Percentiles rank a stretch among this genome's conserved stretches.
phyloP scores from a whole-genome alignment of 148 eudicot genomes.

The Vaccinium macrocarpon region DNA sequence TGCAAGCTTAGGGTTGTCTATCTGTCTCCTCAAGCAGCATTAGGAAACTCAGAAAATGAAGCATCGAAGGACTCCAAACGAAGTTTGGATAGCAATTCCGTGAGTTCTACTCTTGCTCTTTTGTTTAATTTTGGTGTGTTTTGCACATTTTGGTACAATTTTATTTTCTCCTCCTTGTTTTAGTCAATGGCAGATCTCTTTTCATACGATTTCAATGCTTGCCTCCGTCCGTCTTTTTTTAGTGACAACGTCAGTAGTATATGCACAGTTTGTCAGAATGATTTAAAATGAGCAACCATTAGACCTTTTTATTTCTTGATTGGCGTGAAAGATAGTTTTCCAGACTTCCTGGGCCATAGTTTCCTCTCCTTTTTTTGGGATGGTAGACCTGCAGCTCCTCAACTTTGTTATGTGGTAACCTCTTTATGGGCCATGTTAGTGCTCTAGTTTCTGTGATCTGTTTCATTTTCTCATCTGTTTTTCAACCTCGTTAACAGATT shows the following conservation, averaged over 20 bases:
- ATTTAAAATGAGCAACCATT: neutral
- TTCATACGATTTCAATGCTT: neutral
- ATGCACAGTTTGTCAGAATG: neutral
- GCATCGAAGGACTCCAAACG: slow-evolving; percentile 28
- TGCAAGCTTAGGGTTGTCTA: slow-evolving; percentile 76
- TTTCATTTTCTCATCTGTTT: neutral
- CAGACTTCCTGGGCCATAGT: neutral
- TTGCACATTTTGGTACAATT: neutral
- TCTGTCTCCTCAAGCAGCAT: slow-evolving; percentile 39
- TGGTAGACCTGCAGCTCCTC: slow-evolving; percentile 1
- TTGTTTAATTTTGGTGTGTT: neutral
- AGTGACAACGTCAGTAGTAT: neutral
- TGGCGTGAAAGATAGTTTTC: neutral
- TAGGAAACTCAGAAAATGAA: slow-evolving; percentile 43
- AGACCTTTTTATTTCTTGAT: neutral
- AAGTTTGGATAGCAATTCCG: slow-evolving; percentile 39
- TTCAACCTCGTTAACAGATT: neutral
- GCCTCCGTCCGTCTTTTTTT: neutral
- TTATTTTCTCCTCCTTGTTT: neutral
- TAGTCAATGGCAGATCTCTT: neutral
- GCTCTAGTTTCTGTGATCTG: neutral
- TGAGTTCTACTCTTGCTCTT: slow-evolving; percentile 38
- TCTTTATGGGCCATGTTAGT: neutral
- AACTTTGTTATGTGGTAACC: slow-evolving; percentile 13
- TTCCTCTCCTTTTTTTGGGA: neutral